Evolutionary conservation across 2,329 filamentous ascomycete species (phyloP).

Genomic region (Arthrobotrys sphaeroides): DNA sequence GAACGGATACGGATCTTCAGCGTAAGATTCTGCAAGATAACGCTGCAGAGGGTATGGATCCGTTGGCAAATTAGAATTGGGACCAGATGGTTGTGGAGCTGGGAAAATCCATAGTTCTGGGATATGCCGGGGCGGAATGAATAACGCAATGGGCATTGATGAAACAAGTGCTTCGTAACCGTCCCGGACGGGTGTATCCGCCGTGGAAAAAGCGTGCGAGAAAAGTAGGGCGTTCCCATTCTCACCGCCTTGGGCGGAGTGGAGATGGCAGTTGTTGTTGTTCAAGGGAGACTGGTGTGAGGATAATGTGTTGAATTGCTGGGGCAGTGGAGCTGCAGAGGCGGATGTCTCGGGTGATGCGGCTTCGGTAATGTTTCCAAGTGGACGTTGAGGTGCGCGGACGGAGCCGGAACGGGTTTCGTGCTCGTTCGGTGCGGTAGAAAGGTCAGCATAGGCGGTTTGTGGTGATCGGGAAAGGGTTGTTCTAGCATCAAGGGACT

Average conservation of each 20-base stretch:
- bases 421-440: conserved; percentile 18
- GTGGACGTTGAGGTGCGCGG: conserved; percentile 30
- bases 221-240: conserved; percentile 17
- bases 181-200: conserved; percentile 50
- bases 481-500: conserved; percentile 32
- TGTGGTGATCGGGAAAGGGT: conserved; percentile 19
- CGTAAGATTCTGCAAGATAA: conserved; percentile 48
- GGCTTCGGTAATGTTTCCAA: conserved; percentile 49
- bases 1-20: conserved; percentile 47
- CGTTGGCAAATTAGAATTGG: conserved; percentile 34
- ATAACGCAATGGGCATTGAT: conserved; percentile 52
- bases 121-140: conserved; percentile 50
- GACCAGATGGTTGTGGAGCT: conserved; percentile 44
- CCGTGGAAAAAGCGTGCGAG: conserved; percentile 34
- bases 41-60: conserved; percentile 38
- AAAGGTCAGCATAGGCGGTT: conserved; percentile 17
- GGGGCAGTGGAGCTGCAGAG: conserved; percentile 21
- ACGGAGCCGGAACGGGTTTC: conserved; percentile 25
- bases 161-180: conserved; percentile 39
- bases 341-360: conserved; percentile 51
- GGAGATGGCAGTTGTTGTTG: conserved; percentile 2
- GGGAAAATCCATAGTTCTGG: conserved; percentile 52
- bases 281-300: conserved; percentile 19
- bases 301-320: conserved; percentile 40
- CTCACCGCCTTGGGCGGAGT: not conserved